phyloP scores from a whole-genome alignment of 805 yeast species.

The Ascoidea asiatica region DNA sequence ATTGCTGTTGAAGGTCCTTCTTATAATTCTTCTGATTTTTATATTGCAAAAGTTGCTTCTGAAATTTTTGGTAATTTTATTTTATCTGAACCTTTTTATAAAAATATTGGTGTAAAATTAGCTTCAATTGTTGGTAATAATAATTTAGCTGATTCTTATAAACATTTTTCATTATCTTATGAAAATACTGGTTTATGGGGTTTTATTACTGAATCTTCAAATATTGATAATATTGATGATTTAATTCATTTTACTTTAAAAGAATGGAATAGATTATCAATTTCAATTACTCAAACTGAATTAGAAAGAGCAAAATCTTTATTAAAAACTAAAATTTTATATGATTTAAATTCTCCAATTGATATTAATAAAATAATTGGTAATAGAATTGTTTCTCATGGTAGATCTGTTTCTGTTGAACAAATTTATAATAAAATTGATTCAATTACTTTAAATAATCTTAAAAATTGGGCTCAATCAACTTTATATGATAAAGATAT shows the following conservation, averaged over 20 bases:
- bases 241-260: slow-evolving; percentile 68
- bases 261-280: slow-evolving; percentile 78
- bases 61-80: slow-evolving; percentile 41
- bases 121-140: slow-evolving; percentile 55
- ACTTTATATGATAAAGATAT: slow-evolving; percentile 77
- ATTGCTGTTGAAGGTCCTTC: slow-evolving; percentile 69
- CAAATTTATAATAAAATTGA: slow-evolving; percentile 54
- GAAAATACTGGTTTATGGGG: slow-evolving; percentile 81
- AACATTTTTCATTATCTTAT: slow-evolving; percentile 62
- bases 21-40: slow-evolving; percentile 45
- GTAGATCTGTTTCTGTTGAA: slow-evolving; percentile 45
- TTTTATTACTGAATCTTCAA: slow-evolving; percentile 50
- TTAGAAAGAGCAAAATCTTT: slow-evolving; percentile 65
- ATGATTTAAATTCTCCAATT: slow-evolving; percentile 31
- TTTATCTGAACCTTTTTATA: slow-evolving; percentile 40
- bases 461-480: slow-evolving; percentile 62
- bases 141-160: slow-evolving; percentile 58
- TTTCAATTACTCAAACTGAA: slow-evolving; percentile 65
- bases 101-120: slow-evolving; percentile 54
- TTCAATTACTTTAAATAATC: slow-evolving; percentile 41
- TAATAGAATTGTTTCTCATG: slow-evolving; percentile 40
- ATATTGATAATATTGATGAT: slow-evolving; percentile 54
- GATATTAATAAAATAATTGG: slow-evolving; percentile 47
- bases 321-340: slow-evolving; percentile 50
- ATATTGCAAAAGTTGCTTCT: slow-evolving; percentile 64